Evolutionary conservation across 78 protist genomes (phyloP).

Genomic region (Acrasis kona): DNA sequence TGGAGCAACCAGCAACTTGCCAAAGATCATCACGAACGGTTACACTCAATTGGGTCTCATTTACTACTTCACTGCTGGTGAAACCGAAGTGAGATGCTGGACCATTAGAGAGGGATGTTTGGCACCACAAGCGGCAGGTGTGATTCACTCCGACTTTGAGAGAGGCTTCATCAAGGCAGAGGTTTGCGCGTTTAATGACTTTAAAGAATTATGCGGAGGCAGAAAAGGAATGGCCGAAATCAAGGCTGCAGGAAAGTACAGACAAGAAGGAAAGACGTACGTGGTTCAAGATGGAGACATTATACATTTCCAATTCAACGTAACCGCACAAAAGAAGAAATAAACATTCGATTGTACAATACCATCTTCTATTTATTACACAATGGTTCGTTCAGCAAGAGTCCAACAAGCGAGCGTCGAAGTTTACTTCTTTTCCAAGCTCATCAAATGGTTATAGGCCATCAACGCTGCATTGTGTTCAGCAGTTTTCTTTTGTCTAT

Average conservation of each 20-base stretch:
- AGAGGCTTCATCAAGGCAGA: conserved; percentile 19
- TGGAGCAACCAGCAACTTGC: not conserved
- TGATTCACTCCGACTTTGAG: conserved; percentile 23
- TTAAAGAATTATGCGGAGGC: not conserved
- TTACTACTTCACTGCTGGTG: conserved; percentile 26
- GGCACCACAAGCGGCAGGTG: conserved; percentile 29
- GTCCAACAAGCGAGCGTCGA: too few relatives aligned
- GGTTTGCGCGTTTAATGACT: conserved; percentile 34
- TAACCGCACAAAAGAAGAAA: not conserved
- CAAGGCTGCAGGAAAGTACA: conserved; percentile 59
- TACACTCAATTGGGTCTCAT: conserved; percentile 1
- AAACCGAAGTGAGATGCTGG: conserved; percentile 30
- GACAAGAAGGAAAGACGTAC: conserved; percentile 58
- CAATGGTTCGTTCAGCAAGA: too few relatives aligned
- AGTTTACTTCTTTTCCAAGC: too few relatives aligned
- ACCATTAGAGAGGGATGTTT: conserved; percentile 9
- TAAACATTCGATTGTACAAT: too few relatives aligned
- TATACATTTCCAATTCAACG: conserved; percentile 59
- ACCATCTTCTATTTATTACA: too few relatives aligned
- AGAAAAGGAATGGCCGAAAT: conserved; percentile 13
- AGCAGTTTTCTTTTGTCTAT: not conserved
- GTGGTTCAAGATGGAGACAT: conserved; percentile 72
- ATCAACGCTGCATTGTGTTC: not conserved
- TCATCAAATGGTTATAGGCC: too few relatives aligned
- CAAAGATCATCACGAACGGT: conserved; percentile 56